Conservation (phyloP, 2,329 filamentous ascomycete genomes). For the Fusarium subtropicale region DNA sequence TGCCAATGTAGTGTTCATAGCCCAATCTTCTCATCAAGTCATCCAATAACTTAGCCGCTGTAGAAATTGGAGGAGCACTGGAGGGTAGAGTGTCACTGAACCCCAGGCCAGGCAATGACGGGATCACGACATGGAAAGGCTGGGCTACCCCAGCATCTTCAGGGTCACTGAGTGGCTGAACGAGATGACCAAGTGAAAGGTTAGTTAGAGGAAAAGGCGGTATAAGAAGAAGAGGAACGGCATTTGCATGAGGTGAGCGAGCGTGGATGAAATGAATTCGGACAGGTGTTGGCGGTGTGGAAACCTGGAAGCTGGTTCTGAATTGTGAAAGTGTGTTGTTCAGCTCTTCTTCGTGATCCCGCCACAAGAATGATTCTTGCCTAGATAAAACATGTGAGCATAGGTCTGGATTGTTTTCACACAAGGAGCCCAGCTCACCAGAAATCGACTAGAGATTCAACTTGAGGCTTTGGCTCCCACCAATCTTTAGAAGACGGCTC, state of each 20-base stretch:
- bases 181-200: conserved; percentile 67
- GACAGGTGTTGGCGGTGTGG: conserved; percentile 56
- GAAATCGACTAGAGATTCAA: conserved; percentile 74
- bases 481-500: conserved; percentile 65
- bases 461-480: conserved; percentile 69
- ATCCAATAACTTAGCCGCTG: conserved; percentile 68
- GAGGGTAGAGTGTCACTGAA: conserved; percentile 72
- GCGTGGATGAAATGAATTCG: conserved; percentile 75
- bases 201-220: conserved; percentile 75
- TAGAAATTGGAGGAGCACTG: conserved; percentile 60
- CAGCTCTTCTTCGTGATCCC: conserved; percentile 66
- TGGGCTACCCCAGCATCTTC: conserved; percentile 57
- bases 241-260: conserved; percentile 62
- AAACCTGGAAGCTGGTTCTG: conserved; percentile 64
- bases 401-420: neutral
- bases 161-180: conserved; percentile 66
- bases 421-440: conserved; percentile 59
- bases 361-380: conserved; percentile 75
- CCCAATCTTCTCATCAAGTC: conserved; percentile 69
- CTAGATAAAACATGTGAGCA: conserved; percentile 51
- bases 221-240: conserved; percentile 72
- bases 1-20: conserved; percentile 69
- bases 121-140: conserved; percentile 74
- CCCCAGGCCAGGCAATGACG: conserved; percentile 73
- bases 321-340: conserved; percentile 73